A percentile compares a stretch with the other conserved stretches of the same genome.
These are phyloP conservation scores for Macrophomina phaseolina DNA, from an alignment of 2,329 filamentous ascomycete genomes.

Conservation along the genomic window DNA sequence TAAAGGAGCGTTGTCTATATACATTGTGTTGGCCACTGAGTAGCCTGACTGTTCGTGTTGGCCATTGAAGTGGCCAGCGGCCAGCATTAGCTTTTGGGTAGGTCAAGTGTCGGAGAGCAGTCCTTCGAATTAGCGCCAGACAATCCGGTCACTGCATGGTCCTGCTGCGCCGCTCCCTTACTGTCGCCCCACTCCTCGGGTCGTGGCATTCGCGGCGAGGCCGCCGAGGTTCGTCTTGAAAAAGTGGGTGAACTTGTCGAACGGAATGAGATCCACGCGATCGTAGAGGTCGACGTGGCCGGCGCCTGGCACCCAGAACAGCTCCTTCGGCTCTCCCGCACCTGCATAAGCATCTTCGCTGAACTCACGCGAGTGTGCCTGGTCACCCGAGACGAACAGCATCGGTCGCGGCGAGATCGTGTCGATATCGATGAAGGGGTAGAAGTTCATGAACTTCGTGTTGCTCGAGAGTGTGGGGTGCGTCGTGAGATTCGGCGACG, in stretches of 20 bases:
- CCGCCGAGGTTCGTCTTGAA: constrained; percentile 29
- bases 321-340: constrained; percentile 46
- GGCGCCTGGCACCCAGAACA: constrained; percentile 41
- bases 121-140: no score
- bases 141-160: no score
- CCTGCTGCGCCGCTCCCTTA: no score
- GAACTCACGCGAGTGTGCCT: constrained; percentile 39
- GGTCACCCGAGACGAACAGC: constrained; percentile 37
- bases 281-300: constrained; percentile 48
- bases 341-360: constrained; percentile 36
- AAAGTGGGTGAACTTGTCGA: constrained; percentile 38
- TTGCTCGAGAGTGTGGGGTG: constrained; percentile 39
- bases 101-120: no score
- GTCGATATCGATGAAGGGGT: constrained; percentile 39
- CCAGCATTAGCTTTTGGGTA: no score
- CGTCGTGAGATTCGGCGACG: constrained; percentile 37
- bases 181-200: no score
- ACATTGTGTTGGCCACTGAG: no score
- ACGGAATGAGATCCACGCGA: constrained; percentile 44
- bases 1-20: no score
- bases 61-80: no score
- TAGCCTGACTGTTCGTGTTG: no score
- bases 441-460: constrained; percentile 41
- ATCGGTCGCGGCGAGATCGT: constrained; percentile 39
- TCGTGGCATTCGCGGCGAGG: no score